Evolutionary conservation across 2,329 filamentous ascomycete genomes (phyloP), one percentile per base, ranked within the genome.

Genomic region (Monilinia aucupariae): DNA sequence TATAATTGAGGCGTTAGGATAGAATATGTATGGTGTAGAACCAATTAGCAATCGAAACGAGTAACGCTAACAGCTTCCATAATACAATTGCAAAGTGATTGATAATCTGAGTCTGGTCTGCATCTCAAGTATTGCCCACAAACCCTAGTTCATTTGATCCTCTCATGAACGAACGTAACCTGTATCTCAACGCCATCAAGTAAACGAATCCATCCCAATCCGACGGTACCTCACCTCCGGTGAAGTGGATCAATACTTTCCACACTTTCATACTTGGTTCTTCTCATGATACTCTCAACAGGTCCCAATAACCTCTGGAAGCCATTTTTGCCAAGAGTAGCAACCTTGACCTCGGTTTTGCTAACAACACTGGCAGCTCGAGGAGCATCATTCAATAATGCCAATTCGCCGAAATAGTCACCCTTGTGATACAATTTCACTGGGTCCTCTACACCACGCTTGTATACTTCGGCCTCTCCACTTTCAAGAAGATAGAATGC

Each of bases 381-480:
- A 10, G 94, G 94, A 61, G 91, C 90, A 73, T 99, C 93, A 70
- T 97, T 96, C 69, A 97, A 81, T 73, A 99, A 78, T 8, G 94
- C 94, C 65, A 99, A 81, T 78, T 99, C 94, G 66, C 94, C 94
- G 77, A 99, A 99, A 80, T 94, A 99, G 73, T 97, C 94, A 37
- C 94, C 94, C 77, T 96, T 94, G 67, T 81, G 82, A 76, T 97
- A 97, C 61, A 85, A 81, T 73, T 91, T 91, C 67, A 97, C 88
- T 2, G 88, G 81, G 64, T 84, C 80, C 27, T 86, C 81, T 22
- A 81, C 78, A 47, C 87, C 90, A n/a, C 84, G 81, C 78, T 93
- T 96, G 80, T 85, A 91, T 1, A 91, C 93, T 69, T 92, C 88
- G 10, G 92, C 93, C 73, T 93, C 87, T 48, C 94, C 94, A 37